Evolutionary conservation across 345 rosid species (phyloP).

Genomic region (Linum trigynum): DNA sequence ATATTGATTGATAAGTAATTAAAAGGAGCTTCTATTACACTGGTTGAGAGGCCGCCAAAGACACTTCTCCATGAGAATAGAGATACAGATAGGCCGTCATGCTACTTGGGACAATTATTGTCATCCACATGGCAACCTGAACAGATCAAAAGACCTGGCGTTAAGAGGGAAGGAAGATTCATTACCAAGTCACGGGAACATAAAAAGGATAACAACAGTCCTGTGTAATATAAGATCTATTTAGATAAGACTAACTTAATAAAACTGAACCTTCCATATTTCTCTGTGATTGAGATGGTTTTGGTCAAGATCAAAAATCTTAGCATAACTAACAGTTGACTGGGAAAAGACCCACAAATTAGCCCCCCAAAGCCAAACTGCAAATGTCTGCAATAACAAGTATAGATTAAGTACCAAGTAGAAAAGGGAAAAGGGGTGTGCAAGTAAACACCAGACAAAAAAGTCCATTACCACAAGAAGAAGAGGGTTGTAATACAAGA

Average conservation of each 20-base stretch:
- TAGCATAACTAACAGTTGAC: conserved; percentile 66
- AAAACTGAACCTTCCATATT: conserved; percentile 78
- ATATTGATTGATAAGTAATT: conserved; percentile 1
- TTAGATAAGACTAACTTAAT: not conserved
- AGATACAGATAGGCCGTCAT: conserved; percentile 93
- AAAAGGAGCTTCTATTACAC: conserved; percentile 85
- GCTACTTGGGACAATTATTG: conserved; percentile 75
- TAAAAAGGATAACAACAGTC: not conserved
- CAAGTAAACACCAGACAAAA: not conserved
- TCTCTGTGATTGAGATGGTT: conserved; percentile 81
- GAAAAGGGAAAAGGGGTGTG: not conserved
- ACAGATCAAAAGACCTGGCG: conserved; percentile 12
- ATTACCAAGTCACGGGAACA: not conserved
- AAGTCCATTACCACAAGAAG: conserved; percentile 74
- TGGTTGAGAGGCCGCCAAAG: conserved; percentile 95
- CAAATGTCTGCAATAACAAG: conserved; percentile 55
- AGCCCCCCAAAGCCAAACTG: conserved; percentile 99
- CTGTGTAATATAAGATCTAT: not conserved
- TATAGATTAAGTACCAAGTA: conserved; percentile 10
- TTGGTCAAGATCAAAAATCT: conserved; percentile 73
- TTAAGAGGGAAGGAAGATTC: not conserved
- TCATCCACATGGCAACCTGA: conserved; percentile 99
- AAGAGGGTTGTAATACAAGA: conserved; percentile 93
- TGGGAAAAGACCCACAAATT: conserved; percentile 80
- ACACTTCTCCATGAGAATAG: conserved; percentile 92